Evolutionary conservation across 768 basidiomycete genomes (phyloP), one percentile per base, ranked within the genome.

Genomic region (Tulasnella sp.): DNA sequence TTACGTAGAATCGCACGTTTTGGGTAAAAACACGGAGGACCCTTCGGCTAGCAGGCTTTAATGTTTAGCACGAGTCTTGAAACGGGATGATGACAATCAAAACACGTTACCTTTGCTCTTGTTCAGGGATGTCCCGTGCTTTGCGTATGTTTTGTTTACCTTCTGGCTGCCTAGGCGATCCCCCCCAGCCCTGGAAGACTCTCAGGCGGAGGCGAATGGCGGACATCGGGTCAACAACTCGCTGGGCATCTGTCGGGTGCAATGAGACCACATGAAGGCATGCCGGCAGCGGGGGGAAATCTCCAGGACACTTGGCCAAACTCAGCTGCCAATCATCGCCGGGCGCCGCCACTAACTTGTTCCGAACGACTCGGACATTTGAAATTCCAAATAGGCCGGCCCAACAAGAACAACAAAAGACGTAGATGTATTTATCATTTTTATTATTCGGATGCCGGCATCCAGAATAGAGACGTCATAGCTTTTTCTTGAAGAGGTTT

Each of bases 81-180:
- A 68, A 14, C 14, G 42, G 42, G 42, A 68, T 68, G 31, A 68
- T 68, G 31, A 68, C 31, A 27, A 12, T 14, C 62, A 27, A 2
- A 9, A 27, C 56, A 58, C 21, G 56, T n/a, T 58, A 24, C 12
- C 16, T 44, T 44, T 44, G n/a, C n/a, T 40, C 40, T 14, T 9
- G 6, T 24, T 24, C 56, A 58, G 56, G 27, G 56, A 58, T 14
- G 56, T 68, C 34, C 21, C 24, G 62, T 68, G 21, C n/a, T 18
- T 14, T 34, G 27, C n/a, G 5, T 31, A 34, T 68, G n/a, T n/a
- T n/a, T 31, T 31, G n/a, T 34, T 27, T 34, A 62, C 27, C 42
- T 68, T 34, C 62, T 68, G 62, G 62, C 62, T 68, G 62, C 62
- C n/a, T 68, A 68, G 62, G 62, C 62, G 62, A 68, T 52, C 27